phyloP scores from a whole-genome alignment of 148 eudicot species.

The Vaccinium vitisidaea region DNA sequence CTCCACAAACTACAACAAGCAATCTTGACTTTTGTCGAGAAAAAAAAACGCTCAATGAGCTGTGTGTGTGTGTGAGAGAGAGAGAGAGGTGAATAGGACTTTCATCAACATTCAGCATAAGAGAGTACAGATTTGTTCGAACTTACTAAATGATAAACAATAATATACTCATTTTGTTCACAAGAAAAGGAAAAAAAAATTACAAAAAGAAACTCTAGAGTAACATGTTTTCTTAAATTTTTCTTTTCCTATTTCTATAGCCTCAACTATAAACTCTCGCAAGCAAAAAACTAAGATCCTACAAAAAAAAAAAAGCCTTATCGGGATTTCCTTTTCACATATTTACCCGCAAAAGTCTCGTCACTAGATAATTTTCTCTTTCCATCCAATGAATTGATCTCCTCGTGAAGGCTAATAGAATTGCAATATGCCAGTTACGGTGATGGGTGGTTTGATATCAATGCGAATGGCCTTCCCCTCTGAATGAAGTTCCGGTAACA shows the following conservation, averaged over 20 bases:
- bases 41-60: too few relatives aligned
- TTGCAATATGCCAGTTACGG: slow-evolving; percentile 49
- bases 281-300: slow-evolving; percentile 11
- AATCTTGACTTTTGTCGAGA: too few relatives aligned
- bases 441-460: slow-evolving; percentile 64
- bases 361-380: background rate
- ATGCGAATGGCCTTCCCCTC: slow-evolving; percentile 69
- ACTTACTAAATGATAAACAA: background rate
- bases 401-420: slow-evolving; percentile 39
- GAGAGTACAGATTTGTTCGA: background rate
- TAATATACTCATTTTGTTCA: background rate
- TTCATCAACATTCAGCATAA: too few relatives aligned
- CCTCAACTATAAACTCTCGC: background rate
- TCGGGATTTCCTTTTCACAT: background rate
- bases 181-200: background rate
- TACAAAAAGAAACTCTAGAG: background rate
- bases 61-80: too few relatives aligned
- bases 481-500: slow-evolving; percentile 52
- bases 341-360: background rate
- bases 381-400: background rate
- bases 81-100: too few relatives aligned
- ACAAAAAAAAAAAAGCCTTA: background rate
- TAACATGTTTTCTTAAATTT: background rate
- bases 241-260: background rate
- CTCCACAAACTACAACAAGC: too few relatives aligned